phyloP scores from a whole-genome alignment of 176 grass and related monocot genomes.

The Paspalum notatum region DNA sequence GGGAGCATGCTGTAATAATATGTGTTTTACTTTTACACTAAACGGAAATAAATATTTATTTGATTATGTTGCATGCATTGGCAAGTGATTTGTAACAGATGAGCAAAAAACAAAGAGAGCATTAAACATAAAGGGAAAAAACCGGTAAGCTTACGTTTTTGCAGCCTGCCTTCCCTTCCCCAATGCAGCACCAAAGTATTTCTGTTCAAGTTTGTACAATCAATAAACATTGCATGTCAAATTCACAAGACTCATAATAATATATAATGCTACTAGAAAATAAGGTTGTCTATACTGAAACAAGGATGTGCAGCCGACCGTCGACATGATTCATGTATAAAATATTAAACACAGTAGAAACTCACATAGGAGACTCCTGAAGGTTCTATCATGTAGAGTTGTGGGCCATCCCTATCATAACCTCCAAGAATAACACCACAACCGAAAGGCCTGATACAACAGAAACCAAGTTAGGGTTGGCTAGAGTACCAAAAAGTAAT shows the following conservation, averaged over 20 bases:
- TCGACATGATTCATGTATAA: not conserved
- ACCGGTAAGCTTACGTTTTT: slow-evolving; percentile 58
- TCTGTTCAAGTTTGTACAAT: slow-evolving; percentile 25
- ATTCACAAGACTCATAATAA: not conserved
- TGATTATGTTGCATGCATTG: not conserved
- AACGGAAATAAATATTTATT: not conserved
- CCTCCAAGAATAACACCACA: slow-evolving; percentile 81
- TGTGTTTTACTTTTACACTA: not conserved
- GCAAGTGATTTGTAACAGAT: not conserved
- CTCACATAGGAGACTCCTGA: slow-evolving; percentile 68
- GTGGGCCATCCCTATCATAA: slow-evolving; percentile 81
- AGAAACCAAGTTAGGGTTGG: not conserved
- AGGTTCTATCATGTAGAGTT: slow-evolving; percentile 67
- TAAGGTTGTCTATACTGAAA: not conserved
- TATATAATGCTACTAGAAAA: not conserved
- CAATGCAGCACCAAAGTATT: slow-evolving; percentile 64
- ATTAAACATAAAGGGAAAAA: not conserved
- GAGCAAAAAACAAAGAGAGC: not conserved
- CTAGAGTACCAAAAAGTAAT: not conserved
- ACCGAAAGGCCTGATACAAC: slow-evolving; percentile 51
- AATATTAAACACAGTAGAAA: not conserved
- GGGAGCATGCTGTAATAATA: not conserved
- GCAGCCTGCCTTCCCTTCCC: slow-evolving; percentile 75
- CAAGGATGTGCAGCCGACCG: not conserved
- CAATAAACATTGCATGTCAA: slow-evolving; percentile 20